Evolutionary conservation across 768 basidiomycete genomes (phyloP).

Genomic region (Lanmaoa pseudosensibilis): DNA sequence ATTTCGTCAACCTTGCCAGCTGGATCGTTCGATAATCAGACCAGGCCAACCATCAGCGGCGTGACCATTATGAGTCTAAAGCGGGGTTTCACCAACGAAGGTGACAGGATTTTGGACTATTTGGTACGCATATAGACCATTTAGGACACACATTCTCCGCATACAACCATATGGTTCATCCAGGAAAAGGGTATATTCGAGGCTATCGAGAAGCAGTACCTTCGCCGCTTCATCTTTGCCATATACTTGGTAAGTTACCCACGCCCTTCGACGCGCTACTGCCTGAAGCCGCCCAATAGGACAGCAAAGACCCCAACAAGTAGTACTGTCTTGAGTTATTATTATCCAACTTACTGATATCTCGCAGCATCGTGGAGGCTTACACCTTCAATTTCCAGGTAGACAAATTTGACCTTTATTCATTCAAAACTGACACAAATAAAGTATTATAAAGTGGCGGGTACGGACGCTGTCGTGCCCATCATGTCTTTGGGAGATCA

Average conservation of each 20-base stretch:
- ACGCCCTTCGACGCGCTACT: not conserved
- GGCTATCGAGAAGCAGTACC: conserved; percentile 80
- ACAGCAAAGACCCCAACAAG: conserved; percentile 85
- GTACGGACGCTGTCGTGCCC: conserved; percentile 58
- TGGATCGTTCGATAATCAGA: conserved; percentile 39
- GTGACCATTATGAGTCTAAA: conserved; percentile 75
- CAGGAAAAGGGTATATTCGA: conserved; percentile 88
- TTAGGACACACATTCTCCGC: conserved; percentile 9
- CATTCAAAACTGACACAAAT: conserved; percentile 4
- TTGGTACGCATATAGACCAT: conserved; percentile 49
- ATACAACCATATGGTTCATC: conserved; percentile 3
- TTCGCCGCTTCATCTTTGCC: conserved; percentile 82
- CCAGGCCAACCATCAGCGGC: conserved; percentile 50
- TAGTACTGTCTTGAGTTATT: conserved; percentile 32
- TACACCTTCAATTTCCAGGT: conserved; percentile 88
- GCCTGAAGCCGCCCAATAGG: conserved; percentile 43
- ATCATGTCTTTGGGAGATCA: conserved; percentile 72
- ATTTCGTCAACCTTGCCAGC: conserved; percentile 34
- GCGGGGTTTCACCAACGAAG: conserved; percentile 79
- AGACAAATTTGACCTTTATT: conserved; percentile 6
- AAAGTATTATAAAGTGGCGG: conserved; percentile 71
- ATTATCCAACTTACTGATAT: conserved; percentile 12
- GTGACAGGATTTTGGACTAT: conserved; percentile 78
- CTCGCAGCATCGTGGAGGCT: conserved; percentile 74
- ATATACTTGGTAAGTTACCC: conserved; percentile 66